These are phyloP conservation scores for Bryoglossum gracile DNA, from an alignment of 495 filamentous ascomycete genomes.

Conservation along the genomic window DNA sequence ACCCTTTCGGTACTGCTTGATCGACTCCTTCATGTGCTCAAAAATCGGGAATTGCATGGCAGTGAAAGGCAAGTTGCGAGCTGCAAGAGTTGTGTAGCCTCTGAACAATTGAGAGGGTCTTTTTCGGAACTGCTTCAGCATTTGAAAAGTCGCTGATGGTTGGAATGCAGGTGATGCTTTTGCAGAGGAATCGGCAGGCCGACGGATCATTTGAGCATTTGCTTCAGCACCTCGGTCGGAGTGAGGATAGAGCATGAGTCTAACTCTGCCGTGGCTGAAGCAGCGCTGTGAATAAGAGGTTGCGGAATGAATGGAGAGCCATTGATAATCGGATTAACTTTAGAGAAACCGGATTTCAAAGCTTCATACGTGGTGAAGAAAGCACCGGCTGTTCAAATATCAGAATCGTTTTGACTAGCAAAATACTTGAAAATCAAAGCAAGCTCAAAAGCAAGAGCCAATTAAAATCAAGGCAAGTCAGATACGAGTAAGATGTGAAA, in stretches of 20 bases:
- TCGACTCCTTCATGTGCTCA: conserved; percentile 49
- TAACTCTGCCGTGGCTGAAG: conserved; percentile 68
- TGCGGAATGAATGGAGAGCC: conserved; percentile 42
- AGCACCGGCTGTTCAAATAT: conserved; percentile 52
- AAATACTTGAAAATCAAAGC: too few relatives aligned
- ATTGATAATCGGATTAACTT: conserved; percentile 33
- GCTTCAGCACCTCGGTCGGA: conserved; percentile 86
- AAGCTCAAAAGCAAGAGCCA: too few relatives aligned
- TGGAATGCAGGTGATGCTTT: conserved; percentile 13
- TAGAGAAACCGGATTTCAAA: conserved; percentile 50
- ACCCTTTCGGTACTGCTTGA: conserved; percentile 30
- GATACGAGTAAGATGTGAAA: too few relatives aligned
- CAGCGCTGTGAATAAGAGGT: conserved; percentile 58
- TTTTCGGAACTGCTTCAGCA: conserved; percentile 46
- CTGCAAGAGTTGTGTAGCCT: conserved; percentile 72
- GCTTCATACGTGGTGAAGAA: conserved; percentile 91
- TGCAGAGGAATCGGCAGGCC: conserved; percentile 14
- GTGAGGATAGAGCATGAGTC: conserved; percentile 81
- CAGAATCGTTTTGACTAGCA: conserved; percentile 13
- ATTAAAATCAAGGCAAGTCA: too few relatives aligned
- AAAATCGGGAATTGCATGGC: conserved; percentile 85
- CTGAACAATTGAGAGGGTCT: conserved; percentile 59
- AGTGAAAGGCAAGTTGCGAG: conserved; percentile 78
- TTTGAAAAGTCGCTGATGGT: conserved; percentile 39
- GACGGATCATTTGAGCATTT: conserved; percentile 69